phyloP scores from a whole-genome alignment of 1,284 basidiomycete species.

The Psilocybe mexicana region DNA sequence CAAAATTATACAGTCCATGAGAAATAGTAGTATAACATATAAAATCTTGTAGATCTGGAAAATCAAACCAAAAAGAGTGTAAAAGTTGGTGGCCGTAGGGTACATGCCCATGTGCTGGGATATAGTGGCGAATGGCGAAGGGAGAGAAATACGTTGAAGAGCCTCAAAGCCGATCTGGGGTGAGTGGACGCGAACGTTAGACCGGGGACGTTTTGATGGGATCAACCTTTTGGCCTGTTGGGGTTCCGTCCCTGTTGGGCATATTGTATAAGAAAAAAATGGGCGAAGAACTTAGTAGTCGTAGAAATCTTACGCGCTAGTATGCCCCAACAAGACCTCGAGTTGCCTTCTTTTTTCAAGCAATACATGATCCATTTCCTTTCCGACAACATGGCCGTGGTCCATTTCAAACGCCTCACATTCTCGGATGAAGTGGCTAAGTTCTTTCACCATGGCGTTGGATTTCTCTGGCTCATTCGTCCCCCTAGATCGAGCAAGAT shows the following conservation, averaged over 20 bases:
- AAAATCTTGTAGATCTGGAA: too few species aligned
- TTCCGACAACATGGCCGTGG: constrained; percentile 41
- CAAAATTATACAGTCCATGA: too few species aligned
- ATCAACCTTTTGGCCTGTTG: not conserved
- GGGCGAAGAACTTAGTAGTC: not conserved
- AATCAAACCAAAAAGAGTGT: too few species aligned
- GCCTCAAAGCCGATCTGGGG: not conserved
- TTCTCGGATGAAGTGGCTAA: constrained; percentile 65
- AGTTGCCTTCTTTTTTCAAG: constrained; percentile 25
- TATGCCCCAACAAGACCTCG: constrained; percentile 35
- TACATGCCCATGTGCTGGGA: too few species aligned
- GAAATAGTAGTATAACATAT: too few species aligned
- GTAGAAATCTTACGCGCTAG: constrained; percentile 10
- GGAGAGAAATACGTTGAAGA: not conserved
- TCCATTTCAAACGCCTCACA: constrained; percentile 57
- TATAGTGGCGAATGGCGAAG: too few species aligned
- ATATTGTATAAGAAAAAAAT: not conserved
- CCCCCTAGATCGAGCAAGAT: constrained; percentile 64
- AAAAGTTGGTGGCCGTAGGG: too few species aligned
- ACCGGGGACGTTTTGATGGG: not conserved
- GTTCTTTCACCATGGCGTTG: constrained; percentile 49
- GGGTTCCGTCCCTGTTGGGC: not conserved
- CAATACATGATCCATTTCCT: constrained; percentile 24
- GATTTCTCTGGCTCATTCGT: constrained; percentile 65
- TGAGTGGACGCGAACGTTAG: not conserved